Conservation (phyloP, 352 stramenopile species). For the Halophytophthora batemanensis region DNA sequence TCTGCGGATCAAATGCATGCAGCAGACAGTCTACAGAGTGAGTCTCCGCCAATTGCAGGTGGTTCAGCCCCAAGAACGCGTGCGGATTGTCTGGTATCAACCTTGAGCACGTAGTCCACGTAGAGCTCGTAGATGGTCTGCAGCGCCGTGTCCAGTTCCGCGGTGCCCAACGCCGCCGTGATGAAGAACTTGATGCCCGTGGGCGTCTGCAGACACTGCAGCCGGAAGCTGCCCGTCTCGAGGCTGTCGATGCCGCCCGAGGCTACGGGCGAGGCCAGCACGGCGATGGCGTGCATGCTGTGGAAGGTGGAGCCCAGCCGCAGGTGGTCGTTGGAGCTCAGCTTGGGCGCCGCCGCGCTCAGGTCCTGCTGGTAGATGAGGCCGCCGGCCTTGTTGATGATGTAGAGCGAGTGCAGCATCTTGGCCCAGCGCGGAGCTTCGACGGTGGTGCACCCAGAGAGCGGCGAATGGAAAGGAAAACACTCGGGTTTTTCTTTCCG, state of each 20-base stretch:
- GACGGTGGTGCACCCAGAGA: too few relatives aligned
- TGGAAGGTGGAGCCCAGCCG: constrained; percentile 94
- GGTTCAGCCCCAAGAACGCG: not conserved
- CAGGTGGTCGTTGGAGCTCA: constrained; percentile 91
- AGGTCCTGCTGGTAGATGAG: constrained; percentile 93
- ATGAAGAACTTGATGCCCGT: constrained; percentile 95
- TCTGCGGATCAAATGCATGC: constrained; percentile 35
- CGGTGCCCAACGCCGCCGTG: constrained; percentile 82
- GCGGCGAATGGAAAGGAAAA: not conserved
- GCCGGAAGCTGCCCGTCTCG: constrained; percentile 89
- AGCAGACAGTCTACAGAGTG: not conserved
- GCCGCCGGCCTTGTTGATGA: constrained; percentile 93
- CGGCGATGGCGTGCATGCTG: constrained; percentile 91
- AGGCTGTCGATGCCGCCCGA: constrained; percentile 90
- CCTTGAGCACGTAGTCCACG: constrained; percentile 95
- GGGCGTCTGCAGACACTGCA: constrained; percentile 92
- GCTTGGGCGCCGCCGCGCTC: constrained; percentile 72
- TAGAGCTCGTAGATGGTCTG: constrained; percentile 93
- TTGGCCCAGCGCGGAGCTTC: not conserved
- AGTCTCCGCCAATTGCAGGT: constrained; percentile 1
- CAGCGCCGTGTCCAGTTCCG: constrained; percentile 82
- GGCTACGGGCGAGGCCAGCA: constrained; percentile 73
- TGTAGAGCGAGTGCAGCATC: constrained; percentile 92
- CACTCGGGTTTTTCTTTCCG: too few relatives aligned
- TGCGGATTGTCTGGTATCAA: constrained; percentile 11